phyloP scores from a whole-genome alignment of 176 grass and related monocot species.

The Lolium multiflorum region DNA sequence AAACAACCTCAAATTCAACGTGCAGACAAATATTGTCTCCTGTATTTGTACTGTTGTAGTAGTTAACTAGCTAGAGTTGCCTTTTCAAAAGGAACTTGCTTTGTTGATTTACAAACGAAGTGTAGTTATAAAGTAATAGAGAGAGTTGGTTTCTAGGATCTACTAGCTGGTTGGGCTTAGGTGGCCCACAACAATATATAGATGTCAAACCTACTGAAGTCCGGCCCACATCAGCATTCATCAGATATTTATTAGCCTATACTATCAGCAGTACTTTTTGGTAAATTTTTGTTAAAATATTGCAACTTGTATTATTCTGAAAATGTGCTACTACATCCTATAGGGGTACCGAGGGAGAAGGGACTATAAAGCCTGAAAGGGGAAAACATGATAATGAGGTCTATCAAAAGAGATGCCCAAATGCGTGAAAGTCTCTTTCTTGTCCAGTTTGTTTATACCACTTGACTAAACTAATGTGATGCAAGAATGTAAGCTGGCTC shows the following conservation, averaged over 20 bases:
- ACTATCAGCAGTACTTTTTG: slow-evolving; percentile 26
- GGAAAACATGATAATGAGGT: slow-evolving; percentile 57
- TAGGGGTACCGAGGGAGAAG: slow-evolving; percentile 6
- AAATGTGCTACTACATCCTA: slow-evolving; percentile 27
- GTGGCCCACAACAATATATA: slow-evolving; percentile 19
- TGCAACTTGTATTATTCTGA: slow-evolving; percentile 23
- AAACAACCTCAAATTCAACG: not conserved
- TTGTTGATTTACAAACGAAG: not conserved
- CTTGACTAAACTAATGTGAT: slow-evolving; percentile 53
- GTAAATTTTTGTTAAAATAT: slow-evolving; percentile 17
- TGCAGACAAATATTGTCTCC: not conserved
- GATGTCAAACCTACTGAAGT: not conserved
- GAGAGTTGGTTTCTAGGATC: not conserved
- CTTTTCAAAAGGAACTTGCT: not conserved
- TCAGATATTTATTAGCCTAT: not conserved
- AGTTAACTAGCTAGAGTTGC: not conserved
- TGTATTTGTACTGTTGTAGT: not conserved
- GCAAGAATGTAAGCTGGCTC: slow-evolving; percentile 42
- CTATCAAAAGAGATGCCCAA: slow-evolving; percentile 54
- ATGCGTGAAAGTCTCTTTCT: slow-evolving; percentile 53
- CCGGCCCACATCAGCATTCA: slow-evolving; percentile 4
- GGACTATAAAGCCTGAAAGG: slow-evolving; percentile 43
- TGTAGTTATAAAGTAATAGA: not conserved
- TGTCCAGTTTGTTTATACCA: slow-evolving; percentile 45
- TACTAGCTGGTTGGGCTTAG: slow-evolving; percentile 20